A percentile compares a stretch with the other conserved stretches of the same genome.
Conservation (phyloP, 768 basidiomycete species). For the Podaxis pistillaris region DNA sequence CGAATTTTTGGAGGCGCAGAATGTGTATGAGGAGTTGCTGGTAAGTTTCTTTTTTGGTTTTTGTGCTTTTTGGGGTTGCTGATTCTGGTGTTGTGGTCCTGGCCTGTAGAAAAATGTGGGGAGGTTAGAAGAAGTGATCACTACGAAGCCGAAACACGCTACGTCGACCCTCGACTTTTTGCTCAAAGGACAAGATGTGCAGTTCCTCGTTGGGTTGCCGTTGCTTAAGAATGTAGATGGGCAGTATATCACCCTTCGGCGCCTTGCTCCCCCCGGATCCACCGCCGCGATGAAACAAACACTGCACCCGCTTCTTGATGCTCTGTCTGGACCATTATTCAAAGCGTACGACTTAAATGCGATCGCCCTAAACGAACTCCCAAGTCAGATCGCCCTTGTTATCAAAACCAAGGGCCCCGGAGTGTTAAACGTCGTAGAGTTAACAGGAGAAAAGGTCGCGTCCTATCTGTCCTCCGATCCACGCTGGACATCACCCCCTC, state of each 20-base stretch:
- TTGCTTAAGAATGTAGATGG: conserved; percentile 33
- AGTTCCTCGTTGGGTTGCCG: conserved; percentile 35
- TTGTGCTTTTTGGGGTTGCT: background rate
- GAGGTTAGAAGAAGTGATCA: background rate
- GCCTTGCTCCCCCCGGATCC: background rate
- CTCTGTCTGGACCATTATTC: background rate
- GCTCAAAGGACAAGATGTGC: conserved; percentile 29
- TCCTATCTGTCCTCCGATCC: conserved; percentile 25
- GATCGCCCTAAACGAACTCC: conserved; percentile 30
- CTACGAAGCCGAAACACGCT: background rate
- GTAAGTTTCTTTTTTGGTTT: background rate
- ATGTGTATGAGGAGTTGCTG: conserved; percentile 6
- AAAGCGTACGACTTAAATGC: conserved; percentile 17
- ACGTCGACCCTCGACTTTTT: conserved; percentile 30
- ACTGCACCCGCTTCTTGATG: conserved; percentile 28
- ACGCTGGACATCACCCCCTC: background rate
- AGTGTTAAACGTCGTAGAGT: conserved; percentile 30
- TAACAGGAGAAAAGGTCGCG: conserved; percentile 26
- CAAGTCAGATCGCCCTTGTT: conserved; percentile 20
- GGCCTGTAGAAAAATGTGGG: conserved; percentile 1
- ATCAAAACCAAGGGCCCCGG: conserved; percentile 24
- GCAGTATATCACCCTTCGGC: conserved; percentile 22
- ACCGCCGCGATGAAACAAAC: background rate
- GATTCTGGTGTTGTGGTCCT: background rate
- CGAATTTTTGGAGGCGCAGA: conserved; percentile 1